Evolutionary conservation across 441 rosid genomes (phyloP).

Genomic region (Sinapis alba): DNA sequence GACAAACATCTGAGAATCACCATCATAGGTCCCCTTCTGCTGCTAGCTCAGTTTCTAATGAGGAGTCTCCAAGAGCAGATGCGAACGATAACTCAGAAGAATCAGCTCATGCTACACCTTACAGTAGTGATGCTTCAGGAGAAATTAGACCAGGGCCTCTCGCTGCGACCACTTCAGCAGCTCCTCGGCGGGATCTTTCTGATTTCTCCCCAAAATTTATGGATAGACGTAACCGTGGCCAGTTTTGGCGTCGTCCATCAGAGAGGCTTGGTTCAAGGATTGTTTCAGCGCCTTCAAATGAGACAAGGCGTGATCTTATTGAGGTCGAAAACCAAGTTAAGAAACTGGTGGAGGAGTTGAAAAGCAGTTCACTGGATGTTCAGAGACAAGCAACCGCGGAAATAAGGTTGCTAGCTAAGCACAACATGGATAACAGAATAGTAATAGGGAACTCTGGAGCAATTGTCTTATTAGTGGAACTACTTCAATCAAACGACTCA

Average conservation of each 20-base stretch:
- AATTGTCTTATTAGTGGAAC: constrained; percentile 61
- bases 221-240: constrained; percentile 64
- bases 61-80: constrained; percentile 60
- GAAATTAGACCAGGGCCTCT: constrained; percentile 61
- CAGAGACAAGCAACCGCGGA: constrained; percentile 67
- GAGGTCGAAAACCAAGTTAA: constrained; percentile 73
- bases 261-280: constrained; percentile 77
- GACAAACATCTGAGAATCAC: constrained; percentile 52
- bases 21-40: constrained; percentile 63
- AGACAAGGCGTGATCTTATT: constrained; percentile 72
- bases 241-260: constrained; percentile 72
- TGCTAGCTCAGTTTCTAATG: constrained; percentile 48
- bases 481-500: constrained; percentile 68
- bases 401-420: constrained; percentile 76
- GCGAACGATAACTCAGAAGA: constrained; percentile 59
- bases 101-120: constrained; percentile 57
- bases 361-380: constrained; percentile 58
- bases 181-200: constrained; percentile 54
- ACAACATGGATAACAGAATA: constrained; percentile 86
- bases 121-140: constrained; percentile 75
- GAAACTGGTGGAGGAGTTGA: constrained; percentile 75
- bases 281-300: constrained; percentile 61
- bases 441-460: constrained; percentile 85
- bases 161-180: constrained; percentile 46
- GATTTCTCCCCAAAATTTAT: constrained; percentile 58